Evolutionary conservation across 495 filamentous ascomycete genomes (phyloP), one percentile per base, ranked within the genome.

Genomic region (Penicillium samsonianum): DNA sequence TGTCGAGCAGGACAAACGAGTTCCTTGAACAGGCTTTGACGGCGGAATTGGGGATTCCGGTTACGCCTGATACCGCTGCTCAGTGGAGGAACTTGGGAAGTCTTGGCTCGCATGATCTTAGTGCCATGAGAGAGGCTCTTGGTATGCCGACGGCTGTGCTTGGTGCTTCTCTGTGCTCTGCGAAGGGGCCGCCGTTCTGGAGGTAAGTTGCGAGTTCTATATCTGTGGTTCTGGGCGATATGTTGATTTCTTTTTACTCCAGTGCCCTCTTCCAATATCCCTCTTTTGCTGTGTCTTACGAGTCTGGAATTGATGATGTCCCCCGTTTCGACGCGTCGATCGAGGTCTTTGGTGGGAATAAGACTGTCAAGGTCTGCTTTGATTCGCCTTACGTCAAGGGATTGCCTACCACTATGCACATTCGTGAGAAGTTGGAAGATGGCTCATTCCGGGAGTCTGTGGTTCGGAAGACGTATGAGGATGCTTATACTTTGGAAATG

Each of bases 351-450:
- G 65, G 68, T 16, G 57, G 63, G n/a, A 62, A 65, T 8, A 82
- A 82, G 64, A 74, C 63, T n/a, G 59, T 65, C 20, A 47, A 42
- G 14, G 61, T 82, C 9, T 40, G 70, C 23, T 80, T 76, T 52
- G 67, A 81, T 42, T 78, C 73, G 1, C 79, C 78, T 5, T 82
- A 76, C 52, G 67, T 82, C 35, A 82, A 80, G 55, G 78, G 77
- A 0, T 67, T 82, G 23, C 77, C 78, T 2, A 70, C 76, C 38
- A 73, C 58, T 5, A 67, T 80, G 60, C 67, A 52, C 5, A 61
- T 81, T 9, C 42, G 67, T 16, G 78, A 81, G 54, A 57, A 63
- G 44, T 63, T 68, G 43, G 60, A 65, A 20, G 58, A 70, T 17
- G 64, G 59, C 8, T 73, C 60, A 9, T 62, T 51, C 31, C 50